Percentiles rank a stretch among this genome's conserved stretches.
These are phyloP conservation scores for Phytophthora idaei DNA, from an alignment of 352 stramenopile genomes.

Conservation along the genomic window DNA sequence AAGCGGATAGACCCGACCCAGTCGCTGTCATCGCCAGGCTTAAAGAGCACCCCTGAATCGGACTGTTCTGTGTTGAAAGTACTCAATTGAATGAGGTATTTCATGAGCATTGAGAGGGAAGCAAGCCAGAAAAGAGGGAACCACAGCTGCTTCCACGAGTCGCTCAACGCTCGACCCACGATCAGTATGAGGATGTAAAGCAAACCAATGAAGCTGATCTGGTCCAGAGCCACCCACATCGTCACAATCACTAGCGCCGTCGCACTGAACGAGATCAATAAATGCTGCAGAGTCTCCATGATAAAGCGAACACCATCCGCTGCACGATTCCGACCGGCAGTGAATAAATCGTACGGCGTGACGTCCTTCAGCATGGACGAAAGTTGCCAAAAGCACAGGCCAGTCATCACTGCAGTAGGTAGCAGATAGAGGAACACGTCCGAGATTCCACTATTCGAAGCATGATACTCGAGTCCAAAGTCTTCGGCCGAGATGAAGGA, in stretches of 20 bases:
- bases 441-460: slow-evolving; percentile 61
- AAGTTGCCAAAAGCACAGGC: slow-evolving; percentile 85
- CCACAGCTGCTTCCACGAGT: slow-evolving; percentile 76
- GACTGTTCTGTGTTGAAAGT: slow-evolving; percentile 48
- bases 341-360: slow-evolving; percentile 68
- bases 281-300: slow-evolving; percentile 62
- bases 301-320: slow-evolving; percentile 61
- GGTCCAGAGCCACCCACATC: slow-evolving; percentile 67
- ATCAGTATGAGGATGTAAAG: slow-evolving; percentile 75
- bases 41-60: slow-evolving; percentile 39
- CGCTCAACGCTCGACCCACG: slow-evolving; percentile 51
- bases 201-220: slow-evolving; percentile 67
- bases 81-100: slow-evolving; percentile 74
- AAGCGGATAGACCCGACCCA: slow-evolving; percentile 64
- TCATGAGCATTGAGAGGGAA: slow-evolving; percentile 55
- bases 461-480: slow-evolving; percentile 74
- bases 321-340: slow-evolving; percentile 50
- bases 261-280: slow-evolving; percentile 77
- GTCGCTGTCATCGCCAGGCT: slow-evolving; percentile 55
- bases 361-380: slow-evolving; percentile 74
- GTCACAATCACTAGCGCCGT: slow-evolving; percentile 68
- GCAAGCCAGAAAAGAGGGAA: slow-evolving; percentile 84
- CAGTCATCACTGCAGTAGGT: slow-evolving; percentile 72
- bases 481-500: slow-evolving; percentile 77
- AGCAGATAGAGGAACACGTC: slow-evolving; percentile 83